phyloP scores from a whole-genome alignment of 2,329 filamentous ascomycete species.

The Aspergillus caelatus region DNA sequence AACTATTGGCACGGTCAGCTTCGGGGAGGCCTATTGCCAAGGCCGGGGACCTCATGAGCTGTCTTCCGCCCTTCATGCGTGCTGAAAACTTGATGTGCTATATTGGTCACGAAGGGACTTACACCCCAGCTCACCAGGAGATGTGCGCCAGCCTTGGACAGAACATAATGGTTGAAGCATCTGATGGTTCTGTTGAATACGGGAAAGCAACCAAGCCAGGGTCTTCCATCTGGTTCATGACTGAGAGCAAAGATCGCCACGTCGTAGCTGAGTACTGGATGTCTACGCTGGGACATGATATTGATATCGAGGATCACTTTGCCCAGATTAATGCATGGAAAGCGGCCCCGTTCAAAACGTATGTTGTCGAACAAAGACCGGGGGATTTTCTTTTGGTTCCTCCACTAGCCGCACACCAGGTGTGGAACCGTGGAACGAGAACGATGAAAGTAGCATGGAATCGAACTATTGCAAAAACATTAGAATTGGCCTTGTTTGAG shows the following conservation, averaged over 20 bases:
- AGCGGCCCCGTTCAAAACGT: constrained; percentile 88
- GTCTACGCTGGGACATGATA: constrained; percentile 90
- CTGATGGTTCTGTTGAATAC: constrained; percentile 62
- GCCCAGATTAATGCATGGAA: constrained; percentile 96
- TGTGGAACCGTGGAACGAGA: constrained; percentile 94
- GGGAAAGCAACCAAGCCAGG: constrained; percentile 75
- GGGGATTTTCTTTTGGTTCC: constrained; percentile 95
- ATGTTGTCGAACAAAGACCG: constrained; percentile 84
- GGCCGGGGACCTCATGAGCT: constrained; percentile 93
- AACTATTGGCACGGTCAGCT: constrained; percentile 44
- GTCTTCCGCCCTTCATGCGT: constrained; percentile 80
- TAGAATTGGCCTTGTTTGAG: constrained; percentile 83
- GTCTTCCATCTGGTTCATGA: constrained; percentile 99
- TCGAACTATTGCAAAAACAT: constrained; percentile 85
- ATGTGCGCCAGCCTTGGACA: constrained; percentile 97
- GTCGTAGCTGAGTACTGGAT: constrained; percentile 92
- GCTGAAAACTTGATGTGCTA: constrained; percentile 99
- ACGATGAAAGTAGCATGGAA: constrained; percentile 99
- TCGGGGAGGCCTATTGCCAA: constrained; percentile 64
- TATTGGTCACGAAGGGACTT: constrained; percentile 95
- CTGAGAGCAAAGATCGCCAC: constrained; percentile 87
- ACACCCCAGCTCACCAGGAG: constrained; percentile 90
- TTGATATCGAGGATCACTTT: constrained; percentile 96
- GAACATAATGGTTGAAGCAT: constrained; percentile 97
- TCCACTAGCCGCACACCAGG: constrained; percentile 90